Conservation (phyloP, 139 green algal species). For the Marvania coccoides region DNA sequence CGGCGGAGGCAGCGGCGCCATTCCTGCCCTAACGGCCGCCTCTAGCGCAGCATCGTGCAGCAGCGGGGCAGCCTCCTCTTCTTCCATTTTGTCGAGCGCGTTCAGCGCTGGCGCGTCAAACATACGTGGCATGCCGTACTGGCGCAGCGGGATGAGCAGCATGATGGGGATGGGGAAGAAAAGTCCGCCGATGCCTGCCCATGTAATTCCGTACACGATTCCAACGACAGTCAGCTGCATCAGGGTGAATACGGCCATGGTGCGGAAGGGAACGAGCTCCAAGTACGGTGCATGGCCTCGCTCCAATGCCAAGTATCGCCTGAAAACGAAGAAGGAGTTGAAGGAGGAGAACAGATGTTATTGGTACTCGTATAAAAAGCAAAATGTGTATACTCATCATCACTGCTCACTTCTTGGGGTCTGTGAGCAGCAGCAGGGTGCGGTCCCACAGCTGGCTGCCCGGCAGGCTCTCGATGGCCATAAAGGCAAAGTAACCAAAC, state of each 20-base stretch:
- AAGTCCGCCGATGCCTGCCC: constrained; percentile 37
- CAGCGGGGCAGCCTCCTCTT: constrained; percentile 44
- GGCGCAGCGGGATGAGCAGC: constrained; percentile 61
- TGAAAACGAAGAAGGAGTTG: background rate
- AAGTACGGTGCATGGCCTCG: constrained; percentile 48
- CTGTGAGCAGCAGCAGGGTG: constrained; percentile 58
- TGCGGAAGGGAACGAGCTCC: constrained; percentile 52
- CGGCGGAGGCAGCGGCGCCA: background rate
- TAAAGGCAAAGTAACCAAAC: constrained; percentile 87
- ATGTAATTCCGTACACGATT: constrained; percentile 54
- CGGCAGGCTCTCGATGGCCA: constrained; percentile 70
- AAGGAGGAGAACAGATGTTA: background rate
- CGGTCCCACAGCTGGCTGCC: constrained; percentile 75
- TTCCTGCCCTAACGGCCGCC: background rate
- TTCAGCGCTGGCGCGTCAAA: constrained; percentile 39
- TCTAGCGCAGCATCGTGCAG: constrained; percentile 5
- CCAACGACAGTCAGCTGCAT: constrained; percentile 48
- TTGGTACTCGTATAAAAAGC: too few relatives aligned
- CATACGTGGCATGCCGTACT: constrained; percentile 54
- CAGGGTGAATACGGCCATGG: constrained; percentile 60
- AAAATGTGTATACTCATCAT: background rate
- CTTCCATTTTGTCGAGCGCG: constrained; percentile 54
- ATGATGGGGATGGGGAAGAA: constrained; percentile 82
- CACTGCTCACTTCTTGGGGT: constrained; percentile 23
- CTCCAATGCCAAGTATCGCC: constrained; percentile 22